Conservation (phyloP, 2,329 filamentous ascomycete species). For the Emericellopsis atlantica region DNA sequence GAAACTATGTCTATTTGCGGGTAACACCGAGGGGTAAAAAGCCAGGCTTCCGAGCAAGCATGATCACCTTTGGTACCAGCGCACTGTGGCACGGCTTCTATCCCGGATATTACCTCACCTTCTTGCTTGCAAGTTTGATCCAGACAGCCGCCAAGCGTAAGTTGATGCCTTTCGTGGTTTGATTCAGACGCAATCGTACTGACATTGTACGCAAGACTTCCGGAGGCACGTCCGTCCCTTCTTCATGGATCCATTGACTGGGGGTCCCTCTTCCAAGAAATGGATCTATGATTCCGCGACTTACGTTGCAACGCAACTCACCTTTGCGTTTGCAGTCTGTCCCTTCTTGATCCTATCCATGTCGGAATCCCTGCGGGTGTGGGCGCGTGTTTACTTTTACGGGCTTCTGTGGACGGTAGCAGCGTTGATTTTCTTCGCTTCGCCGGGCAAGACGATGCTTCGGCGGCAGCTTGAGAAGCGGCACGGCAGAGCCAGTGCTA, state of each 20-base stretch:
- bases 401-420: constrained; percentile 53
- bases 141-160: constrained; percentile 91
- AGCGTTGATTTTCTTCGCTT: constrained; percentile 65
- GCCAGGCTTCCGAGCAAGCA: constrained; percentile 84
- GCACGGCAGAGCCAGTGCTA: constrained; percentile 29
- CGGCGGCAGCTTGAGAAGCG: constrained; percentile 46
- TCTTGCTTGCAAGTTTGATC: constrained; percentile 79
- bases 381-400: constrained; percentile 86
- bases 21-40: constrained; percentile 94
- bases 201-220: constrained; percentile 46
- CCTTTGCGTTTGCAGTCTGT: constrained; percentile 68
- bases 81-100: constrained; percentile 98
- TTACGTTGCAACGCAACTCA: constrained; percentile 65
- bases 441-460: constrained; percentile 56
- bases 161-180: constrained; percentile 17
- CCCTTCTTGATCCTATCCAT: constrained; percentile 80
- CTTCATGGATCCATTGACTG: constrained; percentile 71
- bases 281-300: constrained; percentile 75
- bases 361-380: constrained; percentile 57
- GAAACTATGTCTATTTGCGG: constrained; percentile 89
- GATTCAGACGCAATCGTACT: not conserved
- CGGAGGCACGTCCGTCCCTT: constrained; percentile 85
- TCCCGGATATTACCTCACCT: constrained; percentile 87
- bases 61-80: constrained; percentile 89
- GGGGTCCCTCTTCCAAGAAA: constrained; percentile 57